A percentile compares a stretch with the other conserved stretches of the same genome.
phyloP scores from a whole-genome alignment of 306 rosid species.

The Quercus gilva region DNA sequence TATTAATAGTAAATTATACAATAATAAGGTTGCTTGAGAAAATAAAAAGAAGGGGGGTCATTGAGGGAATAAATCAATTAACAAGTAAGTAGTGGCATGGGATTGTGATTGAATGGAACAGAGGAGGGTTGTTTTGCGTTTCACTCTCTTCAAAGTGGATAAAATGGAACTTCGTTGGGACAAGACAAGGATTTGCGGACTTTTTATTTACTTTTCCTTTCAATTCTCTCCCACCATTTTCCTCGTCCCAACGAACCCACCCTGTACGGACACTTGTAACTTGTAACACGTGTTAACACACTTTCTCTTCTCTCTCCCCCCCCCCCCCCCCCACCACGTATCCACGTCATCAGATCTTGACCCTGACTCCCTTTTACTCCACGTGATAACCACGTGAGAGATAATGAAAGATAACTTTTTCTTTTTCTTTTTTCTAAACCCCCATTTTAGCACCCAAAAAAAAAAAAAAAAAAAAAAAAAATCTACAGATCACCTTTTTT shows the following conservation, averaged over 20 bases:
- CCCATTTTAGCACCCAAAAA: no score
- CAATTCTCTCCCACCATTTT: constrained; percentile 26
- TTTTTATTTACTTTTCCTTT: not conserved
- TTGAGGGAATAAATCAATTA: not conserved
- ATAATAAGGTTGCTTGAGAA: no score
- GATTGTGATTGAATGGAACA: not conserved
- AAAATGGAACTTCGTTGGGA: constrained; percentile 5
- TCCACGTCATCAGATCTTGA: constrained; percentile 7
- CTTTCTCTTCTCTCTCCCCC: not conserved
- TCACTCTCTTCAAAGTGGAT: not conserved
- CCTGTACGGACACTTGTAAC: not conserved
- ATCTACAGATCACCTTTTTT: no score
- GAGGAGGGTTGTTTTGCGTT: not conserved
- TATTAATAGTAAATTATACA: no score
- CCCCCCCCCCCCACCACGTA: not conserved
- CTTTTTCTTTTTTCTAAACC: no score
- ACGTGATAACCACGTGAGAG: constrained; percentile 33
- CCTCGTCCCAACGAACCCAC: constrained; percentile 28
- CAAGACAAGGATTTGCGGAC: no score
- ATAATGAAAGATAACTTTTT: not conserved
- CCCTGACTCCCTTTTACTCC: not conserved
- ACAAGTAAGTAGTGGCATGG: not conserved
- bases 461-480: no score
- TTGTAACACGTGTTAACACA: constrained; percentile 17
- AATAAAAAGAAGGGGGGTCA: no score